These are phyloP conservation scores for Globisporangium recalcitrans DNA, from an alignment of 352 stramenopile species.

Conservation along the genomic window DNA sequence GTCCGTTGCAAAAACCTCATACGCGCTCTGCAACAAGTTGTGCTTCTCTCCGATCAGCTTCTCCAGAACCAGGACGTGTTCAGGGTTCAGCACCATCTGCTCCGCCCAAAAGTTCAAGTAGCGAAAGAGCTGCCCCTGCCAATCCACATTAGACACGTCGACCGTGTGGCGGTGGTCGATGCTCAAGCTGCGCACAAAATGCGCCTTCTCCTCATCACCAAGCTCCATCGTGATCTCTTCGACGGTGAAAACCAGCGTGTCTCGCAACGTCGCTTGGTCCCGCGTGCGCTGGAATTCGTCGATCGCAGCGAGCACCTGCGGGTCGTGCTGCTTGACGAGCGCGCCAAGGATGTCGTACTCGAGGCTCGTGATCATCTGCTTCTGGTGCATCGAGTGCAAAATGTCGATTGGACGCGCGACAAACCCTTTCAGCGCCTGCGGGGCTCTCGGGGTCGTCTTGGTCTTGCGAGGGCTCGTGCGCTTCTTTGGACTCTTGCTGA, in stretches of 20 bases:
- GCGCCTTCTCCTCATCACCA: conserved; percentile 54
- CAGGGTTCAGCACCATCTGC: conserved; percentile 23
- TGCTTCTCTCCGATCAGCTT: conserved; percentile 43
- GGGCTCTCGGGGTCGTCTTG: conserved; percentile 7
- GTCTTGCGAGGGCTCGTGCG: conserved; percentile 14
- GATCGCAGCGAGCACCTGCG: conserved; percentile 40
- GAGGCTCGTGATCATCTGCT: conserved; percentile 58
- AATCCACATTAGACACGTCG: conserved; percentile 20
- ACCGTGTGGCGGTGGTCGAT: conserved; percentile 1
- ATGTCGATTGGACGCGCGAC: conserved; percentile 28
- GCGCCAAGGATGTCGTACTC: conserved; percentile 55
- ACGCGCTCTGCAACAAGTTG: conserved; percentile 67
- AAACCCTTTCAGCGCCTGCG: conserved; percentile 10
- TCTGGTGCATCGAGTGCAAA: conserved; percentile 40
- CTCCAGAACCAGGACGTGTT: conserved; percentile 36
- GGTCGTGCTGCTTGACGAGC: conserved; percentile 52
- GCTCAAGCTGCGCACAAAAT: conserved; percentile 28
- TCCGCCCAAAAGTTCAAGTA: conserved; percentile 45
- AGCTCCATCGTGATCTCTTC: conserved; percentile 62
- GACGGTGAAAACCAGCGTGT: conserved; percentile 50
- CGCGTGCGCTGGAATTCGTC: conserved; percentile 35
- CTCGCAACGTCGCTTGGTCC: conserved; percentile 27
- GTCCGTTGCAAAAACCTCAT: conserved; percentile 58
- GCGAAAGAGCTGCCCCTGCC: conserved; percentile 44
- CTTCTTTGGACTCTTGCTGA: conserved; percentile 1